Percentiles rank a stretch among this genome's conserved stretches.
phyloP scores from a whole-genome alignment of 805 yeast species.

The Kregervanrija delftensis region DNA sequence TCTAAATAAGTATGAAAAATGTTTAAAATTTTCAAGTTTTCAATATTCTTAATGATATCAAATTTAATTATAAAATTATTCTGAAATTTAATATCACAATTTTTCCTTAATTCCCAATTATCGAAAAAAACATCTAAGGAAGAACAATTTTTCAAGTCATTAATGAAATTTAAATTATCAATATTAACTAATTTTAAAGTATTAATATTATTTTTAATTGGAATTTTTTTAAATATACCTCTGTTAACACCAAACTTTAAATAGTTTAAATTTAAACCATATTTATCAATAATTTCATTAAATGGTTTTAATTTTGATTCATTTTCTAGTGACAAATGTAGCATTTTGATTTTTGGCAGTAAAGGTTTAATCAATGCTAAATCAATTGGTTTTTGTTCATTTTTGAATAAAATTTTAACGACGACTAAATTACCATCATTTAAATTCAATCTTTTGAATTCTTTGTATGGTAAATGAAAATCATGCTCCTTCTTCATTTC shows the following conservation, averaged over 20 bases:
- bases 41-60: conserved; percentile 11
- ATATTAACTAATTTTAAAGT: conserved; percentile 23
- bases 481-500: conserved; percentile 28
- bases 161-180: conserved; percentile 23
- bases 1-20: conserved; percentile 25
- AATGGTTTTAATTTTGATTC: conserved; percentile 24
- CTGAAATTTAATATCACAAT: conserved; percentile 20
- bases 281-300: conserved; percentile 21
- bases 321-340: conserved; percentile 24
- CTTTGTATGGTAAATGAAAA: conserved; percentile 27
- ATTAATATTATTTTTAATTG: conserved; percentile 18
- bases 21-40: conserved; percentile 19
- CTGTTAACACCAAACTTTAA: conserved; percentile 26
- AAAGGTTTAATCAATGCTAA: conserved; percentile 19
- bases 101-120: conserved; percentile 26
- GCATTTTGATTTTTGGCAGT: conserved; percentile 19
- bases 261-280: conserved; percentile 17
- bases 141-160: conserved; percentile 15
- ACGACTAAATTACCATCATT: conserved; percentile 25
- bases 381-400: conserved; percentile 26
- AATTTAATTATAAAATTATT: conserved; percentile 18
- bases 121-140: conserved; percentile 26
- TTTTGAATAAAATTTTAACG: conserved; percentile 24
- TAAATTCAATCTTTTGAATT: conserved; percentile 22
- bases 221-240: conserved; percentile 22